Evolutionary conservation across 345 rosid species (phyloP).

Genomic region (Lagerstroemia speciosa): DNA sequence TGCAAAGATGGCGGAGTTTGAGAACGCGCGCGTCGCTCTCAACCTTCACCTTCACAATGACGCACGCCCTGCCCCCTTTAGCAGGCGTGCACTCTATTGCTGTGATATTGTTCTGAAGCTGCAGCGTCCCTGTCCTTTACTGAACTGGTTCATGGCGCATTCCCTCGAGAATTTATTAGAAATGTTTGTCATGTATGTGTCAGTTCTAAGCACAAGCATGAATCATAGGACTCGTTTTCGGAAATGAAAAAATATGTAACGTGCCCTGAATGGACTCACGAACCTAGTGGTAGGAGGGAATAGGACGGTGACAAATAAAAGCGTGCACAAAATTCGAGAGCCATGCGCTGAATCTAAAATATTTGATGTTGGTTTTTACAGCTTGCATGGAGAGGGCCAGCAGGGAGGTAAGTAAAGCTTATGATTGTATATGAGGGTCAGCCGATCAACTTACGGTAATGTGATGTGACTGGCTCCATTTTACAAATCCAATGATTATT

Average conservation of each 20-base stretch:
- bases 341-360: too few relatives aligned
- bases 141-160: neutral
- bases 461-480: too few relatives aligned
- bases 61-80: neutral
- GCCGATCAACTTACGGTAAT: too few relatives aligned
- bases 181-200: neutral
- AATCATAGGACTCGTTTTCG: neutral
- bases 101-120: neutral
- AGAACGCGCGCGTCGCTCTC: neutral
- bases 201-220: too few relatives aligned
- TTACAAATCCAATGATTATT: too few relatives aligned
- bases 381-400: too few relatives aligned
- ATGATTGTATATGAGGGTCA: too few relatives aligned
- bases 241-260: neutral
- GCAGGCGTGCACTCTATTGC: neutral
- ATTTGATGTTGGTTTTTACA: too few relatives aligned
- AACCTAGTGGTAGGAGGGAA: too few relatives aligned
- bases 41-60: neutral
- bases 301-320: too few relatives aligned
- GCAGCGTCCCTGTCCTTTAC: neutral
- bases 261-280: neutral
- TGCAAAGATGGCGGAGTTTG: neutral
- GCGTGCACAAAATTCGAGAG: too few relatives aligned
- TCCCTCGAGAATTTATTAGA: neutral
- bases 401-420: too few relatives aligned